Conservation (phyloP, 1,284 basidiomycete genomes). For the Rhizoctonia solani region DNA sequence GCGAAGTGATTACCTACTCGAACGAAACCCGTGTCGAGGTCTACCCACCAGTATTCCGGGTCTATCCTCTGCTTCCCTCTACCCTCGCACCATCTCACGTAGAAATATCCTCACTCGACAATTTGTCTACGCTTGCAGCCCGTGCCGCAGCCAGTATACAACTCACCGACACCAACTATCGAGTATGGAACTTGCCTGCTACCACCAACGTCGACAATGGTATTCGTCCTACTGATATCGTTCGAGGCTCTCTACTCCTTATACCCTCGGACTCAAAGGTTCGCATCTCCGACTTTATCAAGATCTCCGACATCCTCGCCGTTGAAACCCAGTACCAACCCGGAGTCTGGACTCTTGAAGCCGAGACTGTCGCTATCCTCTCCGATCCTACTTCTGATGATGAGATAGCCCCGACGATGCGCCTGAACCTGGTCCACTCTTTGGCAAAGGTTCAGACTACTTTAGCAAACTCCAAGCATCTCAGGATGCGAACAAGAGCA, state of each 20-base stretch:
- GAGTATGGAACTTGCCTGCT: slow-evolving; percentile 36
- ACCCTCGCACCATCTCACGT: slow-evolving; percentile 35
- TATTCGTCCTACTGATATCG: background rate
- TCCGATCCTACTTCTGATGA: no score
- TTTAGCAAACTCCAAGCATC: no score
- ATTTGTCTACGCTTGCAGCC: slow-evolving; percentile 18
- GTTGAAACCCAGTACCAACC: no score
- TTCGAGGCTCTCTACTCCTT: slow-evolving; percentile 17
- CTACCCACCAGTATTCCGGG: slow-evolving; percentile 69
- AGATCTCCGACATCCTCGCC: no score
- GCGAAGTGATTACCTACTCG: slow-evolving; percentile 68
- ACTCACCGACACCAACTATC: slow-evolving; percentile 14
- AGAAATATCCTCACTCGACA: slow-evolving; percentile 42
- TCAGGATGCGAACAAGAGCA: no score
- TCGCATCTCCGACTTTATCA: no score
- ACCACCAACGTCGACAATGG: slow-evolving; percentile 11
- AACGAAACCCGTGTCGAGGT: slow-evolving; percentile 73
- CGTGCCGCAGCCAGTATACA: slow-evolving; percentile 31
- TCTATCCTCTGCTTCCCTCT: slow-evolving; percentile 44
- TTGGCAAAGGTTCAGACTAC: slow-evolving; percentile 4
- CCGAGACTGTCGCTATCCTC: no score
- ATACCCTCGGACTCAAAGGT: no score
- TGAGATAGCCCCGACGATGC: slow-evolving; percentile 1
- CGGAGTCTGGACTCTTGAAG: no score
- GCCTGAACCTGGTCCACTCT: background rate